These are phyloP conservation scores for Solanum hybrid DNA, from an alignment of 305 asterid species.

Conservation along the genomic window DNA sequence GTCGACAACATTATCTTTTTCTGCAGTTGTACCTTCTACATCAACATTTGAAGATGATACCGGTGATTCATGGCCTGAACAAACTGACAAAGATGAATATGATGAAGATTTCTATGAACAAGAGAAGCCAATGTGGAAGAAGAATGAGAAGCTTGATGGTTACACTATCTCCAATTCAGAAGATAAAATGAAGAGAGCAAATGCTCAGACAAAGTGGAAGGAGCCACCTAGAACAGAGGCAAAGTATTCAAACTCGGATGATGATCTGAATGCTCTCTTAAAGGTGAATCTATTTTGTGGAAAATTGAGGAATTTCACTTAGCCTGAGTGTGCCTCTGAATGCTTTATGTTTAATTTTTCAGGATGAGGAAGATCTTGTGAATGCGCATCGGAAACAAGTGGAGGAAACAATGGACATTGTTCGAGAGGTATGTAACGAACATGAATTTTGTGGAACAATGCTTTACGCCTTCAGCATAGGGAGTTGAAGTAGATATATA, in stretches of 20 bases:
- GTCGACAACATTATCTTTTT: constrained; percentile 47
- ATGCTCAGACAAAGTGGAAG: constrained; percentile 52
- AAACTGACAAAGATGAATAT: constrained; percentile 66
- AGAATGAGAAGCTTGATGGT: constrained; percentile 41
- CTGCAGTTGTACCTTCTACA: constrained; percentile 44
- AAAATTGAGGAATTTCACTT: not conserved
- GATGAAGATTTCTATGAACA: constrained; percentile 73
- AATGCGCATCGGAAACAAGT: constrained; percentile 92
- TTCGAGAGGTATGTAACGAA: constrained; percentile 63
- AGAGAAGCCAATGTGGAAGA: constrained; percentile 63
- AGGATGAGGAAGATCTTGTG: constrained; percentile 98
- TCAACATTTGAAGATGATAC: constrained; percentile 65
- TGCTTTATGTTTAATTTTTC: constrained; percentile 5
- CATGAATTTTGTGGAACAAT: not conserved
- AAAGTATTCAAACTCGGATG: constrained; percentile 44
- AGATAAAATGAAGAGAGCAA: constrained; percentile 48
- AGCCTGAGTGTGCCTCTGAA: not conserved
- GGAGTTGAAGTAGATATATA: not conserved
- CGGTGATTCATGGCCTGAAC: constrained; percentile 75
- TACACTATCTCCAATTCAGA: constrained; percentile 34
- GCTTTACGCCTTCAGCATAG: not conserved
- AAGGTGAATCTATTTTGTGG: constrained; percentile 37
- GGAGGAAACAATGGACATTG: constrained; percentile 95
- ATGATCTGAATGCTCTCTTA: constrained; percentile 62
- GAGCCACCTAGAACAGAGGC: constrained; percentile 61